phyloP scores from a whole-genome alignment of 495 filamentous ascomycete species.

The Eremomyces bilateralis region DNA sequence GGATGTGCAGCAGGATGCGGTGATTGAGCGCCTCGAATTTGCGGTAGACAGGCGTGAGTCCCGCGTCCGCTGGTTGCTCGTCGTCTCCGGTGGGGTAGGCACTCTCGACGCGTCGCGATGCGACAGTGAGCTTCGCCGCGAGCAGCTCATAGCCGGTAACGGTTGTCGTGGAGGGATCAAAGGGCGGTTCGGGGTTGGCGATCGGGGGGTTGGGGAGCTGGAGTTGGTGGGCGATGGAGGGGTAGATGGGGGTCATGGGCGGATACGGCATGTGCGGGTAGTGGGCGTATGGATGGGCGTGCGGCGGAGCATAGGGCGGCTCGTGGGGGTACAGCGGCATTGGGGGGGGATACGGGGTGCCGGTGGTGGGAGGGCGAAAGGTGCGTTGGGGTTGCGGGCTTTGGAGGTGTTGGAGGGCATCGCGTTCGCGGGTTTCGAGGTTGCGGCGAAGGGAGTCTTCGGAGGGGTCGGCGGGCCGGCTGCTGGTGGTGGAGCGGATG shows the following conservation, averaged over 20 bases:
- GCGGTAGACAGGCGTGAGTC: conserved; percentile 53
- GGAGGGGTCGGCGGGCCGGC: not conserved
- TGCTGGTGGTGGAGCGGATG: not conserved
- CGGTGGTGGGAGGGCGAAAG: not conserved
- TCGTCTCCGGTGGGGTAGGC: conserved; percentile 2
- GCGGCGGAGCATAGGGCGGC: not conserved
- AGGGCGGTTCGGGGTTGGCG: not conserved
- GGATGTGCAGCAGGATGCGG: conserved; percentile 62
- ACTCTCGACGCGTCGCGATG: conserved; percentile 7
- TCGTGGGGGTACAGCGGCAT: not conserved
- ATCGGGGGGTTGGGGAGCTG: not conserved
- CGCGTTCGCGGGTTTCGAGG: not conserved
- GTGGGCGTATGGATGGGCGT: not conserved
- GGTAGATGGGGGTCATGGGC: not conserved
- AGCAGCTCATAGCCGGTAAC: conserved; percentile 46
- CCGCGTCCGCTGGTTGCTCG: conserved; percentile 9
- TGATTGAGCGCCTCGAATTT: conserved; percentile 73
- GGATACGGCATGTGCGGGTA: not conserved
- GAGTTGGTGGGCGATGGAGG: not conserved
- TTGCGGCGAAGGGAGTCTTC: not conserved
- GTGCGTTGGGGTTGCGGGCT: not conserved
- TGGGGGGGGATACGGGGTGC: not conserved
- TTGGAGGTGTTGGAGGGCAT: not conserved
- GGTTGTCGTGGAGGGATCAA: conserved; percentile 19
- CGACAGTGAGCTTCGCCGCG: conserved; percentile 37